Evolutionary conservation across 192 early-diverging fungal species (phyloP), one percentile per base, ranked within the genome.

Genomic region (Chytriomyces sp.): DNA sequence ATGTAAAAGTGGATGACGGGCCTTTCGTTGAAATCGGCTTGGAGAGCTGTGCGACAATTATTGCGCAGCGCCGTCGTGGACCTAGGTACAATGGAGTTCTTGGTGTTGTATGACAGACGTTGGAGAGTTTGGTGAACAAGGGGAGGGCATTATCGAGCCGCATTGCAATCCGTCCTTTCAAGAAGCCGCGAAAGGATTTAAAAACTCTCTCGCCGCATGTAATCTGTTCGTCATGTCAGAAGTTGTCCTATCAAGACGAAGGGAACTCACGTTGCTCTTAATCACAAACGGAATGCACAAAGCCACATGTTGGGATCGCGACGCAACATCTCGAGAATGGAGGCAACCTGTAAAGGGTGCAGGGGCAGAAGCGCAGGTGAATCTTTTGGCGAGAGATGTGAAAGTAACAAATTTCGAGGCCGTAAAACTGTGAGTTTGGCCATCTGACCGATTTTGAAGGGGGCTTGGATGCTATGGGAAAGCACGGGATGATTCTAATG

Each of bases 1-100:
- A 99, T 95, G 78, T 99, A 99, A 58, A 99, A 82, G 38, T 89
- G 89, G 68, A n/a, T n/a, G n/a, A 99, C 93, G 26, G 93, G 91
- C 79, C 96, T 98, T 54, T 92, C 91, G 34, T 93, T 91, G 69
- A 93, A 93, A 79, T 96, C 95, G 5, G 94, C 90, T 73, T 99
- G 96, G 25, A 98, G 84, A 72, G 81, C 77, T 97, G 95, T 2
- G 97, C 97, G 4, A 98, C 92, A n/a, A 98, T 87, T 3, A 96
- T 84, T 0, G 96, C 87, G 96, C 89, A 17, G 91, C 79, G 14
- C 83, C 76, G 75, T 99, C 97, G 75, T 94, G 87, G 5, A 95
- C 87, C 74, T 75, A 22, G 28, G n/a, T 22, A n/a, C 44, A 22
- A 49, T 49, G 0, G 22, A 49, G 44, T 2, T 49, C 44, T n/a